phyloP scores from a whole-genome alignment of 306 rosid genomes.

The Quercus alba region DNA sequence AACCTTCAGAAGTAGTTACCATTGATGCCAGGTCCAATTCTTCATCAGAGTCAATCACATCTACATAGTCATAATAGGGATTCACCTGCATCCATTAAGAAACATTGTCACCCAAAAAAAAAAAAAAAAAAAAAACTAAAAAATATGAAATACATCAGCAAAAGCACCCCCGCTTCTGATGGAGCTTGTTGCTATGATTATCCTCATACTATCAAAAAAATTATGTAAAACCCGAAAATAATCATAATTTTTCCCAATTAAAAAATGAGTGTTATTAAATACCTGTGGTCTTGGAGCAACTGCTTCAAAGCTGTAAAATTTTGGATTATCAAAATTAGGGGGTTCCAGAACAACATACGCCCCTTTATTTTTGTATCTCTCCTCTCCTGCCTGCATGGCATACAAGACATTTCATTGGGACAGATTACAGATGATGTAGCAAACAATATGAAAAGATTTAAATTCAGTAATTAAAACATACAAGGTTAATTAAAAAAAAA shows the following conservation, averaged over 20 bases:
- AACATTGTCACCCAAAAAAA: too few relatives aligned
- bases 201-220: background rate
- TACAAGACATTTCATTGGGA: slow-evolving; percentile 6
- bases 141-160: background rate
- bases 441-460: background rate
- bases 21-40: slow-evolving; percentile 81
- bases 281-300: slow-evolving; percentile 84
- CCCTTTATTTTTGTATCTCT: slow-evolving; percentile 75
- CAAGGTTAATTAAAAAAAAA: background rate
- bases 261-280: background rate
- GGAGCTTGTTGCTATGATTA: background rate
- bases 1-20: slow-evolving; percentile 47
- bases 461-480: background rate
- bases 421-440: background rate
- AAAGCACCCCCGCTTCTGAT: background rate
- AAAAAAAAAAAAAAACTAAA: background rate
- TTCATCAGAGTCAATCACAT: slow-evolving; percentile 78
- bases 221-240: background rate
- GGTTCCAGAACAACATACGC: slow-evolving; percentile 74
- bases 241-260: background rate
- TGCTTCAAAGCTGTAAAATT: slow-evolving; percentile 68
- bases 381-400: slow-evolving; percentile 51
- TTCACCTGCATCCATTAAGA: slow-evolving; percentile 43
- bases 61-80: slow-evolving; percentile 63
- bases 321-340: slow-evolving; percentile 72